Percentiles rank a stretch among this genome's conserved stretches.
Conservation (phyloP, 2,329 filamentous ascomycete species). For the Cercospora nicotianae region DNA sequence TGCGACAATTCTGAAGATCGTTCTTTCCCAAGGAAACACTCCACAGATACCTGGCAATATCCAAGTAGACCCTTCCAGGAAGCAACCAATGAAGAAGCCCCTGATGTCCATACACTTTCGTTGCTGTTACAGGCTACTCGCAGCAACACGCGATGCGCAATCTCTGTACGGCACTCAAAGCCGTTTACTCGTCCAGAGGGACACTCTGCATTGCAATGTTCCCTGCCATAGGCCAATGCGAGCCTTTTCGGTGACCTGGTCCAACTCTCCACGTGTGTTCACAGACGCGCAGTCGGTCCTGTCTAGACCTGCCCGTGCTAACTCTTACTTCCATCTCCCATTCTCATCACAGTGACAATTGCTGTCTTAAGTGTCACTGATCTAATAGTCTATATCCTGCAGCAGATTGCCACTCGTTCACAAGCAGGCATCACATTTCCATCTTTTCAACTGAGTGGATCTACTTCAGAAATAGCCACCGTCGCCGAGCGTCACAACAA, state of each 20-base stretch:
- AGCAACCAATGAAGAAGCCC: neutral
- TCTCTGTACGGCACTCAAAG: neutral
- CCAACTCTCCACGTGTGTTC: neutral
- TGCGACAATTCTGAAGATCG: constrained; percentile 1
- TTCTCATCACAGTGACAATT: neutral
- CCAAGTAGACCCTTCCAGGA: neutral
- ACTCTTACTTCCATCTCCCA: neutral
- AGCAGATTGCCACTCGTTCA: neutral
- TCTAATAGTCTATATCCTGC: neutral
- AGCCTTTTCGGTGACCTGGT: neutral
- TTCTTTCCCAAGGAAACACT: neutral
- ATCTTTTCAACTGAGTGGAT: neutral
- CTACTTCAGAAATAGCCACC: neutral
- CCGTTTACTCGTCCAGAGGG: neutral
- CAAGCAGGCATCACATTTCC: neutral
- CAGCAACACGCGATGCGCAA: neutral
- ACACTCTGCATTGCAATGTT: too few relatives aligned
- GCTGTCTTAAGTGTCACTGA: neutral
- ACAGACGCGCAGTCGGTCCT: neutral
- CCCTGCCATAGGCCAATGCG: neutral
- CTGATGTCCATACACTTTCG: neutral
- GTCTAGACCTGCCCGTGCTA: neutral
- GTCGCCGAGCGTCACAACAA: neutral
- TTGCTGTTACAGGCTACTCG: neutral
- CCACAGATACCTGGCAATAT: constrained; percentile 1